A percentile compares a stretch with the other conserved stretches of the same genome.
These are phyloP conservation scores for Jamesozyma gamospora DNA, from an alignment of 805 yeast genomes.

Conservation along the genomic window DNA sequence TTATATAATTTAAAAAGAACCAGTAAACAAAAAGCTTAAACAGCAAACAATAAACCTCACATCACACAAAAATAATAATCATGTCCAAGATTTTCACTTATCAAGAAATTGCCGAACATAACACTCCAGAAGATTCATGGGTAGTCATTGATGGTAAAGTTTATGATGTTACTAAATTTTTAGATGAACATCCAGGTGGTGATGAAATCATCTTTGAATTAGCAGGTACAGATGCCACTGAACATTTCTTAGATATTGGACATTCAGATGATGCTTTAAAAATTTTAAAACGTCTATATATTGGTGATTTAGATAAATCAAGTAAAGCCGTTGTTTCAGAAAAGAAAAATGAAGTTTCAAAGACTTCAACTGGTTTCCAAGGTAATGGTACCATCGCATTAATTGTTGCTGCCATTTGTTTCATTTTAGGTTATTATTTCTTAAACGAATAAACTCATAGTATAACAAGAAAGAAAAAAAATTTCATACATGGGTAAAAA, in stretches of 20 bases:
- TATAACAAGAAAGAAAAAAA: neutral
- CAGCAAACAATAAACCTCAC: too few relatives aligned
- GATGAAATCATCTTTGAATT: constrained; percentile 68
- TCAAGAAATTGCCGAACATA: constrained; percentile 66
- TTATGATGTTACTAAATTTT: constrained; percentile 62
- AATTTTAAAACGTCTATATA: constrained; percentile 51
- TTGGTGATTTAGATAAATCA: constrained; percentile 73
- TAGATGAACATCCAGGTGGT: constrained; percentile 66
- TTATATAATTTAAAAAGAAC: too few relatives aligned
- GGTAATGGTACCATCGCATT: constrained; percentile 71
- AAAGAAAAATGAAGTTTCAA: constrained; percentile 14
- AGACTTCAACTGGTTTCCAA: constrained; percentile 47
- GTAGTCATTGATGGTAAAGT: constrained; percentile 74
- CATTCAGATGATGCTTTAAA: constrained; percentile 95
- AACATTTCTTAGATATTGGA: constrained; percentile 83
- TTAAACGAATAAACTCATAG: constrained; percentile 11
- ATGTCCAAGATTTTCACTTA: constrained; percentile 47
- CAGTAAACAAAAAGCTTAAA: too few relatives aligned
- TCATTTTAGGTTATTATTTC: constrained; percentile 22
- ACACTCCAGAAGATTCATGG: constrained; percentile 72
- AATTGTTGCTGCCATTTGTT: constrained; percentile 51
- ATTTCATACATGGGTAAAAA: neutral
- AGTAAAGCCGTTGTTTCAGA: constrained; percentile 28
- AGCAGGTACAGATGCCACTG: constrained; percentile 79
- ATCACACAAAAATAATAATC: neutral